These are phyloP conservation scores for Andrographis paniculata DNA, from an alignment of 305 asterid genomes.

Conservation along the genomic window DNA sequence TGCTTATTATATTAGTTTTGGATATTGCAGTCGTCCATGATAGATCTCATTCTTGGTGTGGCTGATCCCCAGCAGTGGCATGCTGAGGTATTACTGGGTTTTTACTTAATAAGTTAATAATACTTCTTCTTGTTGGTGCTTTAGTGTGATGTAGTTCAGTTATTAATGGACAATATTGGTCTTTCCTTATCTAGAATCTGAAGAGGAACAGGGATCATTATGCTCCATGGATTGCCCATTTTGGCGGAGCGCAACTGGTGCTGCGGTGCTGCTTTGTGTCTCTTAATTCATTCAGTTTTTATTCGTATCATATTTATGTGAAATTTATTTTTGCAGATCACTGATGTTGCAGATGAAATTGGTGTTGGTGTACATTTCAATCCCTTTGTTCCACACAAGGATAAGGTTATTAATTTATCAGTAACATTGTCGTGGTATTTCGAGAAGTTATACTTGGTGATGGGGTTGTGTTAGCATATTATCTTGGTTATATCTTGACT, in stretches of 20 bases:
- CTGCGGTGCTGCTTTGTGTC: conserved; percentile 19
- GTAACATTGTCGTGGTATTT: conserved; percentile 9
- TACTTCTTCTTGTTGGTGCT: conserved; percentile 9
- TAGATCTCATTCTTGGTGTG: conserved; percentile 80
- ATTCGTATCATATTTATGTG: conserved; percentile 7
- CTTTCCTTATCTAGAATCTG: conserved; percentile 51
- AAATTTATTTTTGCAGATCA: conserved; percentile 33
- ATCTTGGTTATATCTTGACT: too few relatives aligned
- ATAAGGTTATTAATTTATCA: conserved; percentile 34
- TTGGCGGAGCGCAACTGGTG: conserved; percentile 82
- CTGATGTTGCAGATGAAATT: conserved; percentile 55
- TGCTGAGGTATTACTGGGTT: conserved; percentile 40
- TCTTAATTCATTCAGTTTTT: conserved; percentile 6
- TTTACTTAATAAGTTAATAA: conserved; percentile 1
- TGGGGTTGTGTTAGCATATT: conserved; percentile 7
- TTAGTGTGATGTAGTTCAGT: conserved; percentile 5
- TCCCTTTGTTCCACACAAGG: conserved; percentile 58
- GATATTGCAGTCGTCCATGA: conserved; percentile 52
- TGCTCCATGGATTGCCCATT: conserved; percentile 68
- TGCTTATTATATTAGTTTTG: conserved; percentile 3
- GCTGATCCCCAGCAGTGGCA: conserved; percentile 84
- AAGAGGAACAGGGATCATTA: conserved; percentile 60
- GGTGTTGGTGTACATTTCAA: conserved; percentile 87
- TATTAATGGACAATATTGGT: conserved; percentile 17
- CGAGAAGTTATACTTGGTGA: background rate